These are phyloP conservation scores for Xylaria sp. DNA, from an alignment of 2,329 filamentous ascomycete genomes.

Conservation along the genomic window DNA sequence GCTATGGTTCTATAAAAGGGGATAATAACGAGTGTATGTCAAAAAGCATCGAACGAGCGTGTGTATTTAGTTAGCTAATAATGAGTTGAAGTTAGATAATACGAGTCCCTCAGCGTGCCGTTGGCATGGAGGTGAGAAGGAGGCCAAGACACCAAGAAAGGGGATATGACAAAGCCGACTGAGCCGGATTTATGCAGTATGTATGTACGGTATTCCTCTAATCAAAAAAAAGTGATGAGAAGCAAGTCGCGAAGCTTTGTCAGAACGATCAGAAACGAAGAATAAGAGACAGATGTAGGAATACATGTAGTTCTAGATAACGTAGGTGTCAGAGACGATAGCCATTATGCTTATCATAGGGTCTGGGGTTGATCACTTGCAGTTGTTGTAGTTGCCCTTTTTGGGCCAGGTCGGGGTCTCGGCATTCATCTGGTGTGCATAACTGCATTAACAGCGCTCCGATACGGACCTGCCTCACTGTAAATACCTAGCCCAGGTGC, in stretches of 20 bases:
- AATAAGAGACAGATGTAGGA: background rate
- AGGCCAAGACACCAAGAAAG: slow-evolving; percentile 9
- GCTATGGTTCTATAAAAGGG: slow-evolving; percentile 10
- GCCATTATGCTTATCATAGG: slow-evolving; percentile 25
- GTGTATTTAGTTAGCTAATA: background rate
- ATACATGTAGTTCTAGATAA: slow-evolving; percentile 4
- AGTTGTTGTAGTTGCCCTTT: background rate
- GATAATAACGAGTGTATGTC: slow-evolving; percentile 20
- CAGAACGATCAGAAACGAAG: background rate
- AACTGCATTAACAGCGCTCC: background rate
- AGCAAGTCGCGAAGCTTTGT: background rate
- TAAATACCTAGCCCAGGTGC: background rate
- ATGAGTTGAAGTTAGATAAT: slow-evolving; percentile 13
- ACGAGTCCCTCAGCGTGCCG: background rate
- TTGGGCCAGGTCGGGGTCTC: slow-evolving; percentile 16
- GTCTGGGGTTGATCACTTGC: background rate
- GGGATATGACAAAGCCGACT: slow-evolving; percentile 7
- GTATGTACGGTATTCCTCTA: background rate
- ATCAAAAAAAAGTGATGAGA: slow-evolving; percentile 6
- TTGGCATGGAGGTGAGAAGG: background rate
- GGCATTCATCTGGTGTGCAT: background rate
- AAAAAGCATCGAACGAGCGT: slow-evolving; percentile 22
- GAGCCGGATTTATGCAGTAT: background rate
- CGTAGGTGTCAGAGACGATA: slow-evolving; percentile 12
- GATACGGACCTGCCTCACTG: background rate